Conservation (phyloP, 345 rosid genomes). For the Salix udensis region DNA sequence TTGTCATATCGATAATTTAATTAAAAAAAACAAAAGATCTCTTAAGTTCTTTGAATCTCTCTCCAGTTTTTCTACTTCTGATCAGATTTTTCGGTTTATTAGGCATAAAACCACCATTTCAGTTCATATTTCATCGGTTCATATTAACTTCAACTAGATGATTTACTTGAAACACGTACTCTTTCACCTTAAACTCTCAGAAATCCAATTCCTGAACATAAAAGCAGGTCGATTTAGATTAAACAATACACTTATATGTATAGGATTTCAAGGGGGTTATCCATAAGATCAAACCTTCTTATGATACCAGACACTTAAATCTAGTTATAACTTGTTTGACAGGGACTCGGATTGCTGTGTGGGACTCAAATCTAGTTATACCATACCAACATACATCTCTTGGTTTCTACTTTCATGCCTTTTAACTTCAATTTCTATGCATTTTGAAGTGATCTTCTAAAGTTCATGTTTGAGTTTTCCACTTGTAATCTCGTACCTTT, state of each 20-base stretch:
- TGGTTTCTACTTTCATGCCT: too few relatives aligned
- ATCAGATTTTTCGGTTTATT: constrained; percentile 5
- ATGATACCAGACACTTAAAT: neutral
- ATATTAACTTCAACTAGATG: too few relatives aligned
- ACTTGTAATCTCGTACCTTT: neutral
- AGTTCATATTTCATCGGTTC: too few relatives aligned
- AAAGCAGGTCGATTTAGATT: neutral
- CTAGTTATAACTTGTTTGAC: neutral
- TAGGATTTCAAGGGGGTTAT: neutral
- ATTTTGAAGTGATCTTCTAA: neutral
- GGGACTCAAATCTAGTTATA: neutral
- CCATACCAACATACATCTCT: too few relatives aligned
- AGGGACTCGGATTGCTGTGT: neutral
- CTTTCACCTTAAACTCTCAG: too few relatives aligned
- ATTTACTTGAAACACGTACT: too few relatives aligned
- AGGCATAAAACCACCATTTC: too few relatives aligned
- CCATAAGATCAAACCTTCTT: neutral
- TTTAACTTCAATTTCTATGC: too few relatives aligned
- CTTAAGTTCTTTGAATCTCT: neutral
- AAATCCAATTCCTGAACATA: neutral
- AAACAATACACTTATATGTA: neutral
- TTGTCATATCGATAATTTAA: too few relatives aligned
- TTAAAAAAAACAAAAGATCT: neutral
- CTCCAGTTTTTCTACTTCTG: too few relatives aligned
- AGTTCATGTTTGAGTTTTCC: neutral